Conservation (phyloP, 805 yeast species). For the Candida michaelii region DNA sequence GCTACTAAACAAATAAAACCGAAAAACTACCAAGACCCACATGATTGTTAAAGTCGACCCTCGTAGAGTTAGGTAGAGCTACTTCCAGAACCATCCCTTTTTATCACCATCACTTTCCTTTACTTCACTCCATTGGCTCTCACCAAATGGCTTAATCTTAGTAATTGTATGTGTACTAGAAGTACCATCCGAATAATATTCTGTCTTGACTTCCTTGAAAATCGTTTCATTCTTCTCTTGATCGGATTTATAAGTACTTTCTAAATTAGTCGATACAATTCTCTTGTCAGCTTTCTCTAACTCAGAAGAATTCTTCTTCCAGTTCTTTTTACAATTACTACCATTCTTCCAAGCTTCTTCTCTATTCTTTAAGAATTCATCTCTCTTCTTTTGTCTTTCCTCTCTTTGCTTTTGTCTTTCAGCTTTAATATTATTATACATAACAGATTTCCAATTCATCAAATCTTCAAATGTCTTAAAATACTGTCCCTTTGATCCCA, state of each 20-base stretch:
- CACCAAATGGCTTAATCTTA: conserved; percentile 34
- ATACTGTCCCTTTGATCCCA: conserved; percentile 55
- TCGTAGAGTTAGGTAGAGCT: too few relatives aligned
- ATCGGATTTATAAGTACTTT: conserved; percentile 12
- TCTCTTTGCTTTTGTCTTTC: conserved; percentile 25
- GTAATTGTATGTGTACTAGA: conserved; percentile 28
- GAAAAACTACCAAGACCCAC: too few relatives aligned
- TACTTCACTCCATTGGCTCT: conserved; percentile 29
- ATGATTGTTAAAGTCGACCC: too few relatives aligned
- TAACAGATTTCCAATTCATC: conserved; percentile 64
- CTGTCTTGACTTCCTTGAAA: conserved; percentile 31
- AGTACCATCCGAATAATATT: conserved; percentile 39
- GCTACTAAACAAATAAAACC: too few relatives aligned
- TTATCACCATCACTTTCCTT: conserved; percentile 22
- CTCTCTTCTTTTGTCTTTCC: conserved; percentile 7
- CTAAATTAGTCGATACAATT: conserved; percentile 12
- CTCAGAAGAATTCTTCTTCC: too few relatives aligned
- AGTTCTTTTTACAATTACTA: background rate
- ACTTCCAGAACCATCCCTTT: conserved; percentile 28
- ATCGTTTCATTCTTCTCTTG: conserved; percentile 28
- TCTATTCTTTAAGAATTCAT: background rate
- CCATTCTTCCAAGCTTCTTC: too few relatives aligned
- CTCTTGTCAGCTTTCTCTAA: background rate
- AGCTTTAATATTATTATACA: conserved; percentile 45
- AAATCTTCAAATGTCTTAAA: conserved; percentile 66